Percentiles rank a stretch among this genome's conserved stretches.
These are phyloP conservation scores for Stereocaulon alpinum DNA, from an alignment of 495 filamentous ascomycete genomes.

Conservation along the genomic window DNA sequence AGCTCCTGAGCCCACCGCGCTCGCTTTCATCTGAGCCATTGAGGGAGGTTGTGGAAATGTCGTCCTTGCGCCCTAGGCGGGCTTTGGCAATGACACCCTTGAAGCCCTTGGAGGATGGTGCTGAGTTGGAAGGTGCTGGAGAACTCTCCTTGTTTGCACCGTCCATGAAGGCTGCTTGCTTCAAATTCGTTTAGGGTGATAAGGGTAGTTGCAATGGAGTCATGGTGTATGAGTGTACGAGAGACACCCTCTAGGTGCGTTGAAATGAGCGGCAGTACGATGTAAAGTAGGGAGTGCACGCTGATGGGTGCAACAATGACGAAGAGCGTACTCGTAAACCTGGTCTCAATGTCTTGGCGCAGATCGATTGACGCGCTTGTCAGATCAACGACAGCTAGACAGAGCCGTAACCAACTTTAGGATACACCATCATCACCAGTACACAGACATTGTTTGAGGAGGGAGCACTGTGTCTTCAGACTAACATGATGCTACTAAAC, in stretches of 20 bases:
- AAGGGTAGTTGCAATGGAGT: background rate
- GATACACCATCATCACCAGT: too few relatives aligned
- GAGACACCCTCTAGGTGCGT: slow-evolving; percentile 27
- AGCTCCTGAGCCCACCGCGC: slow-evolving; percentile 20
- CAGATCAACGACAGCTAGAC: background rate
- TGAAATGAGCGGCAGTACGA: slow-evolving; percentile 2
- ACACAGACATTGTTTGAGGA: too few relatives aligned
- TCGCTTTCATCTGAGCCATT: slow-evolving; percentile 27
- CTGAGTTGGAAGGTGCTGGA: slow-evolving; percentile 17
- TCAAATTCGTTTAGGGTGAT: background rate
- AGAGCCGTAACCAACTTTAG: too few relatives aligned
- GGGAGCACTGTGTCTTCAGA: too few relatives aligned
- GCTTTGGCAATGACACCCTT: slow-evolving; percentile 27
- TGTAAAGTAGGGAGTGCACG: slow-evolving; percentile 5
- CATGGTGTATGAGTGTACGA: background rate
- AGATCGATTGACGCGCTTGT: background rate
- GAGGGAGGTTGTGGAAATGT: slow-evolving; percentile 20
- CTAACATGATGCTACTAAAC: too few relatives aligned
- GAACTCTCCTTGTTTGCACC: slow-evolving; percentile 14
- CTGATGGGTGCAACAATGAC: background rate
- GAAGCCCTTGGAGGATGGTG: slow-evolving; percentile 21
- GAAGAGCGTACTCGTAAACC: background rate
- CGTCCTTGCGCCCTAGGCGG: slow-evolving; percentile 23
- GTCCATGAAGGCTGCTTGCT: slow-evolving; percentile 19
- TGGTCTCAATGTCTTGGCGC: slow-evolving; percentile 1